Evolutionary conservation across 352 stramenopile species (phyloP).

Genomic region (Phytophthora pinifolia): DNA sequence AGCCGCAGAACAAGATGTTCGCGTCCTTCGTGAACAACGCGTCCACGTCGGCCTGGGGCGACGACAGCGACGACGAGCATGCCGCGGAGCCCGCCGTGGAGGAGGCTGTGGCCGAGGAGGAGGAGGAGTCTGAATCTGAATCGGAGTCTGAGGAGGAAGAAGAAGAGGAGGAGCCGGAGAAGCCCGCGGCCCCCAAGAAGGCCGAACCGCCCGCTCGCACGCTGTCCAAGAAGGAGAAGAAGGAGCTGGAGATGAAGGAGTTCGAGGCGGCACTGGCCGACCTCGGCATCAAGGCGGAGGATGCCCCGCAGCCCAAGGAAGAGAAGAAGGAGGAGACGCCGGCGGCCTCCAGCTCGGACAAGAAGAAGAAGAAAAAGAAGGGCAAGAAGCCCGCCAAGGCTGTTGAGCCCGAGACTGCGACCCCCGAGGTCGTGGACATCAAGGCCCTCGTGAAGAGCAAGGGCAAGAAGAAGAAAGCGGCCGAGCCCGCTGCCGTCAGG

Average conservation of each 20-base stretch:
- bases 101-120: constrained; percentile 39
- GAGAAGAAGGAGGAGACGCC: constrained; percentile 37
- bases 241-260: constrained; percentile 76
- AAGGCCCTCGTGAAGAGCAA: constrained; percentile 76
- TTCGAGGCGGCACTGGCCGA: constrained; percentile 66
- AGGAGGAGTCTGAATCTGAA: constrained; percentile 34
- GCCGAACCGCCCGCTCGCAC: constrained; percentile 32
- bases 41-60: constrained; percentile 62
- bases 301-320: constrained; percentile 10
- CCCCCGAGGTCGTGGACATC: constrained; percentile 58
- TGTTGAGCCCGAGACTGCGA: constrained; percentile 18
- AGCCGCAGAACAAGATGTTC: constrained; percentile 53
- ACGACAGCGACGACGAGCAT: constrained; percentile 79
- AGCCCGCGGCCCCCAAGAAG: constrained; percentile 35
- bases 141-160: constrained; percentile 56
- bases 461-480: constrained; percentile 71
- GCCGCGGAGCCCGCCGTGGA: constrained; percentile 31
- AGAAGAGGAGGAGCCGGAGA: constrained; percentile 30
- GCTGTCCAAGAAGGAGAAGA: constrained; percentile 84
- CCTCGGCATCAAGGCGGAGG: constrained; percentile 51
- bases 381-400: constrained; percentile 52
- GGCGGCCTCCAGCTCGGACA: constrained; percentile 22
- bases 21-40: constrained; percentile 75
- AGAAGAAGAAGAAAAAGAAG: constrained; percentile 67
- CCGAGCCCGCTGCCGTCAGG: constrained; percentile 56